Evolutionary conservation across 176 grass and related monocot species (phyloP).

Genomic region (Triticum timopheevii): DNA sequence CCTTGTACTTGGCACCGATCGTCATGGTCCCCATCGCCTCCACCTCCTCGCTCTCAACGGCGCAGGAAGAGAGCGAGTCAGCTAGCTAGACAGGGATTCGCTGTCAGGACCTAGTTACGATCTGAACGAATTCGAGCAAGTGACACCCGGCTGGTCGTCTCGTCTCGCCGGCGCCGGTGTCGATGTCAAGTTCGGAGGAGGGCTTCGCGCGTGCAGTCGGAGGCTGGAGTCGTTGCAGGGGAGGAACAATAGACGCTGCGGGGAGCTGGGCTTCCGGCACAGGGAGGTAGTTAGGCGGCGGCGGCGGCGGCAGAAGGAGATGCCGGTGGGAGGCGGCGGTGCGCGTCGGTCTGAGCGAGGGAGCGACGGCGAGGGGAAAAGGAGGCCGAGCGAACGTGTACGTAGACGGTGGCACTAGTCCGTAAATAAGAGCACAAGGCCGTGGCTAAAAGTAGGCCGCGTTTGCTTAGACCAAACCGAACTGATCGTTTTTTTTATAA

Average conservation of each 20-base stretch:
- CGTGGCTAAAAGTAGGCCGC: too few relatives aligned
- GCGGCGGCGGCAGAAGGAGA: too few relatives aligned
- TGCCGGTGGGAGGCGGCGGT: too few relatives aligned
- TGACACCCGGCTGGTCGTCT: neutral
- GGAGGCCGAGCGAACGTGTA: too few relatives aligned
- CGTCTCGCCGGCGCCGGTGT: neutral
- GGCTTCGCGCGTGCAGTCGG: neutral
- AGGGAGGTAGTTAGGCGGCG: too few relatives aligned
- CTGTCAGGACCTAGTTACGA: too few relatives aligned
- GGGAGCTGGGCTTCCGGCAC: neutral
- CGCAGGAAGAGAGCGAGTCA: neutral
- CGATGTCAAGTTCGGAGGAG: neutral
- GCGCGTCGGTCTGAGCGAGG: neutral
- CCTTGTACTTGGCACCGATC: slow-evolving; percentile 80
- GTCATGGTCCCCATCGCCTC: slow-evolving; percentile 43
- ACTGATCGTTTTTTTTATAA: too few relatives aligned
- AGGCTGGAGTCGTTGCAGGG: neutral
- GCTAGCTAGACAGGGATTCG: neutral
- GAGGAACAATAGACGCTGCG: neutral
- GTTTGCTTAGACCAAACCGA: too few relatives aligned
- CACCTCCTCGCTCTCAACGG: neutral
- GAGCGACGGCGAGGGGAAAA: too few relatives aligned
- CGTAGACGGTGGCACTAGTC: too few relatives aligned
- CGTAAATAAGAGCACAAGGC: too few relatives aligned
- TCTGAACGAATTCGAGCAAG: neutral